Conservation (phyloP, 352 stramenopile species). For the Phytophthora nicotianae region DNA sequence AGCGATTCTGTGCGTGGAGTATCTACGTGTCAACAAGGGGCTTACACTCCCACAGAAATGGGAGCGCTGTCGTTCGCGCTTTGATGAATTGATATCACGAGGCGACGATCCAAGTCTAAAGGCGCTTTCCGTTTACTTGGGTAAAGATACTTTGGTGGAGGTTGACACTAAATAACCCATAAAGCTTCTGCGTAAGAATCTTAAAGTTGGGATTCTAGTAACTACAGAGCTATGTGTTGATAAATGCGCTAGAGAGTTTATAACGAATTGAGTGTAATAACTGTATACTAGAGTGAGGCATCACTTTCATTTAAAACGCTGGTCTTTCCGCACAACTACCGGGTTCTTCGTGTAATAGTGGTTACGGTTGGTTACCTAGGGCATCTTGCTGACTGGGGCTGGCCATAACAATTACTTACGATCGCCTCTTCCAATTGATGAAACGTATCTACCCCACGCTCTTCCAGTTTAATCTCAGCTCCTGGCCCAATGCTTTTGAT, state of each 20-base stretch:
- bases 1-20: constrained; percentile 14
- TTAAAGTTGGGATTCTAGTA: no score
- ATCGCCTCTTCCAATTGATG: background rate
- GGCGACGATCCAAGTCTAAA: background rate
- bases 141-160: background rate
- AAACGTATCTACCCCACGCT: background rate
- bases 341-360: no score
- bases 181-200: no score
- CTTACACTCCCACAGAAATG: constrained; percentile 22
- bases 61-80: constrained; percentile 13
- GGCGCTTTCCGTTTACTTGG: background rate
- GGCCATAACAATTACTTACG: no score
- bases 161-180: background rate
- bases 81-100: constrained; percentile 5
- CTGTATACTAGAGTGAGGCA: no score
- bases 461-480: background rate
- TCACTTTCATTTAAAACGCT: no score
- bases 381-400: no score
- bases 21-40: constrained; percentile 11
- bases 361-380: no score
- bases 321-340: no score
- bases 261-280: no score
- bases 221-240: no score
- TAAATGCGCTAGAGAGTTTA: no score
- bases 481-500: background rate